Evolutionary conservation across 2,329 filamentous ascomycete species (phyloP).

Genomic region (Ascomycota sp.): DNA sequence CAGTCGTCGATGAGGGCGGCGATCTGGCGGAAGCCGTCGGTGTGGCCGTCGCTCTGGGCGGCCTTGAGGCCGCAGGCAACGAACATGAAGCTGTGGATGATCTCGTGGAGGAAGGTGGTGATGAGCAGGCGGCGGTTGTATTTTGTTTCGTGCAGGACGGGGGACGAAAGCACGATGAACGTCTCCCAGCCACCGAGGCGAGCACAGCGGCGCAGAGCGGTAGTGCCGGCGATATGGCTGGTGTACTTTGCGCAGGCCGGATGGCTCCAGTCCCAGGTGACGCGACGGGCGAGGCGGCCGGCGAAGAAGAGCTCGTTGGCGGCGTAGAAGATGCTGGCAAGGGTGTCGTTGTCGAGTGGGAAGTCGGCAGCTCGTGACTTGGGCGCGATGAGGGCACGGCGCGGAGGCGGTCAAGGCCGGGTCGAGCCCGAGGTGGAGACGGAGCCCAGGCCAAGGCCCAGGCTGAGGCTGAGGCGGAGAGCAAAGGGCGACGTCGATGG

Average conservation of each 20-base stretch:
- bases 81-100: conserved; percentile 47
- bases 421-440: too few species aligned
- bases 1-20: conserved; percentile 39
- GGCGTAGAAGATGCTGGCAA: conserved; percentile 37
- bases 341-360: conserved; percentile 33
- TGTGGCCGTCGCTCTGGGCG: conserved; percentile 35
- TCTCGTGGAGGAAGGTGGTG: conserved; percentile 44
- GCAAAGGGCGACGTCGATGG: too few species aligned
- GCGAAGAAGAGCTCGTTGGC: conserved; percentile 44
- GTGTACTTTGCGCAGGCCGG: conserved; percentile 26
- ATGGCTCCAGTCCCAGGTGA: conserved; percentile 42
- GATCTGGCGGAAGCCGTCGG: conserved; percentile 36
- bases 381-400: conserved; percentile 32
- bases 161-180: conserved; percentile 37
- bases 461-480: too few species aligned
- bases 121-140: conserved; percentile 42
- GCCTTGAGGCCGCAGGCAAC: conserved; percentile 39
- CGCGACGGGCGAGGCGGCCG: conserved; percentile 32
- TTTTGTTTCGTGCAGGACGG: conserved; percentile 31
- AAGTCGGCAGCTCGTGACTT: conserved; percentile 25
- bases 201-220: conserved; percentile 30
- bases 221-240: conserved; percentile 39
- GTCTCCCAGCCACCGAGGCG: conserved; percentile 35
- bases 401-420: too few species aligned
- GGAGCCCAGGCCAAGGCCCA: too few species aligned